Conservation (phyloP, 139 green algal species). For the Picochlorum costavermella region DNA sequence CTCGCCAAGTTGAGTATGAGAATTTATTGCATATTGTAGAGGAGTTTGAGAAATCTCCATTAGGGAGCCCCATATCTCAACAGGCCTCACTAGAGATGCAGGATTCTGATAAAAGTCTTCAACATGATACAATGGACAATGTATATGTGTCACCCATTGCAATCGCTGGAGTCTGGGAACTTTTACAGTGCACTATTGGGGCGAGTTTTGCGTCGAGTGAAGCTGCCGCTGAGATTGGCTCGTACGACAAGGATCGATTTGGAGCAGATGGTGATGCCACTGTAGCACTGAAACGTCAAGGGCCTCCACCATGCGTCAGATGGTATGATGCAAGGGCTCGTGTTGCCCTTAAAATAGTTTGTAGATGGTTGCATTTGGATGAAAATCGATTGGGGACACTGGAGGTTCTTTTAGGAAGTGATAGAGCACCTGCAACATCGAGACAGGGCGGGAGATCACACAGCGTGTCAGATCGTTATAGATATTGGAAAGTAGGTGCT, state of each 20-base stretch:
- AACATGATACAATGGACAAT: background rate
- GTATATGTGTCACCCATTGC: conserved; percentile 18
- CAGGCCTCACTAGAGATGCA: too few relatives aligned
- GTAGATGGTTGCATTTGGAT: conserved; percentile 64
- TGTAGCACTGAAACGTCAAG: background rate
- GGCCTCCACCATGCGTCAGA: conserved; percentile 7
- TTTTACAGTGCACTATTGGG: conserved; percentile 36
- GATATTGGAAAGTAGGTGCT: conserved; percentile 39
- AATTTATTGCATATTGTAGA: background rate
- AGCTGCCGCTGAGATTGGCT: background rate
- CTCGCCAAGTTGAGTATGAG: background rate
- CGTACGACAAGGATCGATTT: background rate
- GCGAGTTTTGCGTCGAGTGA: conserved; percentile 8
- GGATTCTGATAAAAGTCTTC: too few relatives aligned
- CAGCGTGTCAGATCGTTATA: background rate
- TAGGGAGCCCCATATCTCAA: too few relatives aligned
- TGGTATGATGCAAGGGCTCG: conserved; percentile 70
- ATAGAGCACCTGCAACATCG: conserved; percentile 15
- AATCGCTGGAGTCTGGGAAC: conserved; percentile 33
- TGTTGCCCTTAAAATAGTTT: conserved; percentile 52
- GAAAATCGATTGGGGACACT: conserved; percentile 45
- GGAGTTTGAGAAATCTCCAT: background rate
- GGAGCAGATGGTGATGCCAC: background rate
- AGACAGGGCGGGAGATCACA: background rate
- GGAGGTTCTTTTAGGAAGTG: conserved; percentile 36